Percentiles rank a stretch among this genome's conserved stretches.
These are phyloP conservation scores for Lippia alba DNA, from an alignment of 305 asterid species.

Conservation along the genomic window DNA sequence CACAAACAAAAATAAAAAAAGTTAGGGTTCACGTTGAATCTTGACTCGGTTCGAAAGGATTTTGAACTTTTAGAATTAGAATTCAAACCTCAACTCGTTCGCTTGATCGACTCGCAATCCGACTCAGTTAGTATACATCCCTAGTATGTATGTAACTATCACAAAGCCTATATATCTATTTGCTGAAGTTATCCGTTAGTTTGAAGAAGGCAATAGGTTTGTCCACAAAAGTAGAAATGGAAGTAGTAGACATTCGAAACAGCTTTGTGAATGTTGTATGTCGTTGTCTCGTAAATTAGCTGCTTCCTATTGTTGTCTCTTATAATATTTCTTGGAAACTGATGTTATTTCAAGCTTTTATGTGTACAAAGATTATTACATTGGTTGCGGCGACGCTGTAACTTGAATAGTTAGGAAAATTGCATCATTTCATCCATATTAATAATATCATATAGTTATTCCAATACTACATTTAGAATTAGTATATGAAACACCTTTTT, in stretches of 20 bases:
- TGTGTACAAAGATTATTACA: background rate
- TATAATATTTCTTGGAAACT: background rate
- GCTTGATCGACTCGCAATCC: no score
- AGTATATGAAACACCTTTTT: background rate
- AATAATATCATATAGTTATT: background rate
- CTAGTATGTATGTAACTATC: no score
- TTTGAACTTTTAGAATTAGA: no score
- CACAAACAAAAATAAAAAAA: no score
- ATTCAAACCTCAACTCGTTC: no score
- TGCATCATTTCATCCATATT: background rate
- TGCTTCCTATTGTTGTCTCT: background rate
- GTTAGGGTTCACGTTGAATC: no score
- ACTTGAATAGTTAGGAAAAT: background rate
- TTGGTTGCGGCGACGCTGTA: constrained; percentile 7
- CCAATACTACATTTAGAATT: background rate
- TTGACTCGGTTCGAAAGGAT: no score
- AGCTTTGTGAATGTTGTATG: background rate
- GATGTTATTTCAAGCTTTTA: background rate
- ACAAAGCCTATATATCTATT: background rate
- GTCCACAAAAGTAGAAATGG: background rate
- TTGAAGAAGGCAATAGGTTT: constrained; percentile 5
- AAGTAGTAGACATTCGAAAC: background rate
- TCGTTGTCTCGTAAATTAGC: background rate
- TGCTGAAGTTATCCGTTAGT: background rate
- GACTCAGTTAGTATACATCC: no score